These are phyloP conservation scores for Lachancea meyersii DNA, from an alignment of 805 yeast species.

Conservation along the genomic window DNA sequence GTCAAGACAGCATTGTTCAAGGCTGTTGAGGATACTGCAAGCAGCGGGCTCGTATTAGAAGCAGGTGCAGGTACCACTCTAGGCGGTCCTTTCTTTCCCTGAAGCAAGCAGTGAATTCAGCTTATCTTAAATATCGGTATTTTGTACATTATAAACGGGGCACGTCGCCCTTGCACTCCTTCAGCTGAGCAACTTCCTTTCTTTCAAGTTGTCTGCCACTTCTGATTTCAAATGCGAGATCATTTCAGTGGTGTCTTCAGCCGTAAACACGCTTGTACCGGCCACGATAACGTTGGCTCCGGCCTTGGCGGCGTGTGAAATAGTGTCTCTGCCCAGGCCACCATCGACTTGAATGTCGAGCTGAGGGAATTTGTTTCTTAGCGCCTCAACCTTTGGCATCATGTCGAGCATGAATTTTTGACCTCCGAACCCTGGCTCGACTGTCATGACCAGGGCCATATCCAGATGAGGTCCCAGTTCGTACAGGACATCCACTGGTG, in stretches of 20 bases:
- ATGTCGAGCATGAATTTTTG: constrained; percentile 90
- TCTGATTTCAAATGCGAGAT: constrained; percentile 60
- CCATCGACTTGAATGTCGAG: constrained; percentile 95
- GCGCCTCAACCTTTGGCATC: constrained; percentile 88
- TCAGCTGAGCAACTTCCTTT: constrained; percentile 36
- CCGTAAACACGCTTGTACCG: constrained; percentile 89
- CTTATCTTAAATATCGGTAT: neutral
- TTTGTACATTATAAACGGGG: constrained; percentile 2
- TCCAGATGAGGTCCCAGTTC: constrained; percentile 74
- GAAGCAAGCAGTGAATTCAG: constrained; percentile 3
- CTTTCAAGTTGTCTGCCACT: constrained; percentile 46
- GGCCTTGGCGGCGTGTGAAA: constrained; percentile 84
- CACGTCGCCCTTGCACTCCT: neutral
- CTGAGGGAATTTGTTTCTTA: constrained; percentile 68
- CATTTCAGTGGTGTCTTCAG: constrained; percentile 70
- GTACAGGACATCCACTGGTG: constrained; percentile 75
- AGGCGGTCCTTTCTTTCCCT: constrained; percentile 62
- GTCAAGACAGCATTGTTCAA: constrained; percentile 67
- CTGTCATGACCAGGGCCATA: constrained; percentile 97
- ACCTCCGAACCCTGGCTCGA: constrained; percentile 98
- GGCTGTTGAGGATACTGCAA: constrained; percentile 54
- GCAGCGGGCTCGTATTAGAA: constrained; percentile 40
- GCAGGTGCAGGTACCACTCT: constrained; percentile 76
- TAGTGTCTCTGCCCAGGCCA: constrained; percentile 82
- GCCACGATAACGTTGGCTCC: constrained; percentile 99